These are phyloP conservation scores for Thymus mandschuricus DNA, from an alignment of 257 asterid species.

Conservation along the genomic window DNA sequence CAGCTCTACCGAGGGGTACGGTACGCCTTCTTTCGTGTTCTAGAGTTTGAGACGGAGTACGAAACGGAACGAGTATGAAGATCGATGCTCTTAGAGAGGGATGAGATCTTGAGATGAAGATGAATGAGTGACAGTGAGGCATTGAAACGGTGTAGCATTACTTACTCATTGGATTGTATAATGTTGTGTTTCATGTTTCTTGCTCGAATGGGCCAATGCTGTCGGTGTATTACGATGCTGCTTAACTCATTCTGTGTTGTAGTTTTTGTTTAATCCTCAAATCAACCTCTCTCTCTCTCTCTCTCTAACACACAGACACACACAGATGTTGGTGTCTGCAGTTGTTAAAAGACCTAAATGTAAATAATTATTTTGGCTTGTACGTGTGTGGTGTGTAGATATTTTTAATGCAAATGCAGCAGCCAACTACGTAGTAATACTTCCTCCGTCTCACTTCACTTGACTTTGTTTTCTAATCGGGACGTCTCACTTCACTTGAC, in stretches of 20 bases:
- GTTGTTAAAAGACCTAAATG: not conserved
- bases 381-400: not conserved
- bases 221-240: constrained; percentile 16
- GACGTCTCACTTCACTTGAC: too few species aligned
- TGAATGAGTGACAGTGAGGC: constrained; percentile 17
- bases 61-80: not conserved
- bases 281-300: not conserved
- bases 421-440: not conserved
- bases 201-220: constrained; percentile 6
- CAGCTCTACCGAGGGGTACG: too few species aligned
- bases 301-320: too few species aligned
- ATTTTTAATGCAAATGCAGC: not conserved
- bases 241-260: constrained; percentile 18
- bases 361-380: not conserved
- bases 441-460: too few species aligned
- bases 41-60: not conserved
- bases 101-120: not conserved
- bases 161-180: not conserved
- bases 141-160: constrained; percentile 11
- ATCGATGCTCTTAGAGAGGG: not conserved
- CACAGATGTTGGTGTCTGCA: not conserved
- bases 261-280: not conserved
- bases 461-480: too few species aligned
- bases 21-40: not conserved
- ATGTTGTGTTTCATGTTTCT: constrained; percentile 22